phyloP scores from a whole-genome alignment of 2,329 filamentous ascomycete species.

The Escovopsis sp. region DNA sequence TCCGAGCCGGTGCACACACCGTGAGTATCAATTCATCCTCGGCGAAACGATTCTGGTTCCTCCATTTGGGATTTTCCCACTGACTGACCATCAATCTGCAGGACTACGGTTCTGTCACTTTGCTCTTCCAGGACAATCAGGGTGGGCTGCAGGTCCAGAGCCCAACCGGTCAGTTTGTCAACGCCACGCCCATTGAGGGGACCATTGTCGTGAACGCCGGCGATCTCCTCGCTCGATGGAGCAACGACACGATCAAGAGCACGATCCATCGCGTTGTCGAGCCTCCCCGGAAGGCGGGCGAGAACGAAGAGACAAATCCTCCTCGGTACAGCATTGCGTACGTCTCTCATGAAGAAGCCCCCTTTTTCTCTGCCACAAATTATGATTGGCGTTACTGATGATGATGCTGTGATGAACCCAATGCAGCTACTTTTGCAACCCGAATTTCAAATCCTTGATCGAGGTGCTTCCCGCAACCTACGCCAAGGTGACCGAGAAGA shows the following conservation, averaged over 20 bases:
- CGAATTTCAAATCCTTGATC: slow-evolving; percentile 61
- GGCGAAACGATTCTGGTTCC: not conserved
- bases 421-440: slow-evolving; percentile 69
- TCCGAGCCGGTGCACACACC: slow-evolving; percentile 66
- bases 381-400: not conserved
- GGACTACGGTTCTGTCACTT: slow-evolving; percentile 46
- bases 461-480: slow-evolving; percentile 73
- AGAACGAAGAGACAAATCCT: slow-evolving; percentile 46
- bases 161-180: slow-evolving; percentile 63
- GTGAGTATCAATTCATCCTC: slow-evolving; percentile 11
- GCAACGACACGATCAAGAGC: slow-evolving; percentile 80
- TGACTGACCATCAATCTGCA: slow-evolving; percentile 4
- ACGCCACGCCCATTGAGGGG: slow-evolving; percentile 67
- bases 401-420: not conserved
- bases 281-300: slow-evolving; percentile 46
- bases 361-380: no score
- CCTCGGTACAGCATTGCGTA: slow-evolving; percentile 75
- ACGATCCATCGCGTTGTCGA: slow-evolving; percentile 85
- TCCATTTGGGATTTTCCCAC: not conserved
- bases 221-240: slow-evolving; percentile 75
- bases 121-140: slow-evolving; percentile 45
- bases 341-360: slow-evolving; percentile 13
- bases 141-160: slow-evolving; percentile 47
- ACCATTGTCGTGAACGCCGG: slow-evolving; percentile 84
- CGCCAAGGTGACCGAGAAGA: slow-evolving; percentile 48